phyloP scores from a whole-genome alignment of 2,329 filamentous ascomycete genomes.

The Bimuria novae-zelandiae region DNA sequence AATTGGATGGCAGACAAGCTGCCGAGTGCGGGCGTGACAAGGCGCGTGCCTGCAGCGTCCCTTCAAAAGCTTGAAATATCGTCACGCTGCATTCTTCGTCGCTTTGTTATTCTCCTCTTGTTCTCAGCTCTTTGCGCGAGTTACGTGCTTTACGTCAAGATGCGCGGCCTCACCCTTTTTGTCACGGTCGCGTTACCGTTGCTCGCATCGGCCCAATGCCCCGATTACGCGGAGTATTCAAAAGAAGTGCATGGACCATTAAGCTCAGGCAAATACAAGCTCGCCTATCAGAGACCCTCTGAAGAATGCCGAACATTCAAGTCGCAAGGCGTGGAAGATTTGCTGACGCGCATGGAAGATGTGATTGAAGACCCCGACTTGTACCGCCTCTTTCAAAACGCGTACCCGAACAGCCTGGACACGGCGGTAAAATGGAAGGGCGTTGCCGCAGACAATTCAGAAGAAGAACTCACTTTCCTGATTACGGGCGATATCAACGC shows the following conservation, averaged over 20 bases:
- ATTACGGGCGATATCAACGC: slow-evolving; percentile 64
- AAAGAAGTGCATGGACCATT: slow-evolving; percentile 48
- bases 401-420: slow-evolving; percentile 76
- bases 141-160: slow-evolving; percentile 17
- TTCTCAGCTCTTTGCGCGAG: not conserved
- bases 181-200: slow-evolving; percentile 23
- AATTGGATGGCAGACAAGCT: slow-evolving; percentile 21
- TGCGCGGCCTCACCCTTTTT: slow-evolving; percentile 28
- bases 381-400: slow-evolving; percentile 71
- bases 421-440: slow-evolving; percentile 74
- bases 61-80: slow-evolving; percentile 16
- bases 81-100: slow-evolving; percentile 8
- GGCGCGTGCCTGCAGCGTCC: slow-evolving; percentile 6
- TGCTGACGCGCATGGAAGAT: slow-evolving; percentile 39
- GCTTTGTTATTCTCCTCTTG: not conserved
- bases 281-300: slow-evolving; percentile 52
- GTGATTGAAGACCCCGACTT: slow-evolving; percentile 62
- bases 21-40: slow-evolving; percentile 15
- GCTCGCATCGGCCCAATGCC: slow-evolving; percentile 44
- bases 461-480: slow-evolving; percentile 67
- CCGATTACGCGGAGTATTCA: slow-evolving; percentile 52
- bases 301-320: slow-evolving; percentile 54
- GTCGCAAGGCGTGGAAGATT: slow-evolving; percentile 49
- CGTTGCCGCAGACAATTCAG: slow-evolving; percentile 58
- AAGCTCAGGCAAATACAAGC: slow-evolving; percentile 50